Evolutionary conservation across 2,329 filamentous ascomycete species (phyloP).

Genomic region (Diaporthe amygdali): DNA sequence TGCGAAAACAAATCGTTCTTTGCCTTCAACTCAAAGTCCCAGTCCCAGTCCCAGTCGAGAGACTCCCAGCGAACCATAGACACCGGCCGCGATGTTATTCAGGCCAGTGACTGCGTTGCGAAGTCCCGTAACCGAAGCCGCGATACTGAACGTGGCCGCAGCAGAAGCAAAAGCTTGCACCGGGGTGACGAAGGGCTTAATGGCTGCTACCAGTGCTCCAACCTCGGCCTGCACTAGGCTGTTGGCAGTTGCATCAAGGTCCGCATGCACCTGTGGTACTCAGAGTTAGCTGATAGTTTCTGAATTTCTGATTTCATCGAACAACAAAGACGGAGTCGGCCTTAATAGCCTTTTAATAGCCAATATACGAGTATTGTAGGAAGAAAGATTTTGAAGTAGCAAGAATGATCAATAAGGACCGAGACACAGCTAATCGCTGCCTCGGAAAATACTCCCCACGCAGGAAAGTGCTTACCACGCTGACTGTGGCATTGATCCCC

Average conservation of each 20-base stretch:
- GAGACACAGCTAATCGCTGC: too few species aligned
- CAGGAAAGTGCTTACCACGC: neutral
- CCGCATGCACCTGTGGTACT: neutral
- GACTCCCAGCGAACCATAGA: neutral
- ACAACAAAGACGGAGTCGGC: too few species aligned
- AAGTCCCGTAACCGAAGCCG: neutral
- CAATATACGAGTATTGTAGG: too few species aligned
- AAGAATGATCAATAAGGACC: too few species aligned
- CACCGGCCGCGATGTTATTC: neutral
- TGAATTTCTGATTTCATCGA: too few species aligned
- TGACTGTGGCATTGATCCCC: neutral
- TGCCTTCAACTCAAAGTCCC: too few species aligned
- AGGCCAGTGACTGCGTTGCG: neutral
- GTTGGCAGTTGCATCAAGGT: neutral
- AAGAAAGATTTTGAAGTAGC: too few species aligned
- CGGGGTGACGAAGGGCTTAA: neutral
- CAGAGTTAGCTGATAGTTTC: neutral
- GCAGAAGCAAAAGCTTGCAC: neutral
- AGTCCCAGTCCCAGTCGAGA: too few species aligned
- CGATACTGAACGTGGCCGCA: neutral
- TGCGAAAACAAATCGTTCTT: too few species aligned
- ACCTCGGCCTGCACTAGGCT: neutral
- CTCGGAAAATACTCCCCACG: neutral
- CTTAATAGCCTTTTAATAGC: too few species aligned
- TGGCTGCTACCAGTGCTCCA: neutral